Evolutionary conservation across 495 filamentous ascomycete species (phyloP), one percentile per base, ranked within the genome.

Genomic region (Lineolata rhizophorae): DNA sequence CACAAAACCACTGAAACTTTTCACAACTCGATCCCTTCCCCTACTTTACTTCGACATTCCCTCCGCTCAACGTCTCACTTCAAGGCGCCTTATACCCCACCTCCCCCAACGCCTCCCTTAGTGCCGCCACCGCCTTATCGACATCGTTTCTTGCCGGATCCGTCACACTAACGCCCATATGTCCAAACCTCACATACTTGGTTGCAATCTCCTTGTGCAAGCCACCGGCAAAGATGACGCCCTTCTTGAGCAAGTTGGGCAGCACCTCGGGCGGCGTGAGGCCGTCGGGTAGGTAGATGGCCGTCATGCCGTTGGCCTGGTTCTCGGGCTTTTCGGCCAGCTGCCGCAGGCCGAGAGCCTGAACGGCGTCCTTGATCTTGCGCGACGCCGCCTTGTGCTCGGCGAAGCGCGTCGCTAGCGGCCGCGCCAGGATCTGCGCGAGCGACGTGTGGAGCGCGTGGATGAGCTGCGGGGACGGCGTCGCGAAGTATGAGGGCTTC

Each of bases 401-500:
- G 25, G 70, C 72, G 50, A 94, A 93, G 31, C 82, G 67, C 44
- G 84, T 72, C 5, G 68, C 54, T 15, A 95, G 62, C 8, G 82
- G 76, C 28, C 62, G 61, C 10, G 73, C 62, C 36, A 87, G 68
- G 45, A 94, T 91, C 50, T 93, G 81, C 21, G 51, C 70, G 18
- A 97, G 62, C n/a, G 84, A 72, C 14, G 87, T 94, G 60, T 97
- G 79, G 26, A 97, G 70, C 20, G 87, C 87, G 49, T 77, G 85
- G 41, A 97, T 63, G 25, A 97, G 71, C 55, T 97, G 87, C 4
- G 87, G 91, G 9, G 81, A 76, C 0, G 87, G 87, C 9, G 87
- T 97, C 18, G 87, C 87, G 51, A 97, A 97, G 60, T 97, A 97
- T 9, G 81, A 91, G 26, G 90, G 68, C 56, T 95, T 97, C 56